Base-by-base conservation (phyloP, 148 eudicot species). In the Cornus kousa region DNA sequence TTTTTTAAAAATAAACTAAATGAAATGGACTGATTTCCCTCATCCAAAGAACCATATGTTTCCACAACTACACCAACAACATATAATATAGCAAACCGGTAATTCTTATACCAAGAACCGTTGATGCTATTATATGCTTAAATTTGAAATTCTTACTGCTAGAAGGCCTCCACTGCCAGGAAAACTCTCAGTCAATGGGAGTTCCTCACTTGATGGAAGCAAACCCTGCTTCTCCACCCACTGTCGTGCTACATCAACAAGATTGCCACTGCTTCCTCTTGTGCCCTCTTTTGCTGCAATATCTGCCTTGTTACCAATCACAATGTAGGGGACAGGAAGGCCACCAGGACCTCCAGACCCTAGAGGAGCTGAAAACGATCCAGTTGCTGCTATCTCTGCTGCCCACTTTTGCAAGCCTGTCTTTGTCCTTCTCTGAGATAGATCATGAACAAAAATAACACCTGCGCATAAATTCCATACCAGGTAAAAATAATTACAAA, bases 141-240 rank as follows among this genome's bases (percentile, higher is more conserved):
- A 77, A 67, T 37, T 46, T 64, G 6, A 48, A 74, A 73, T 78
- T 70, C 94, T 90, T 87, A 95, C 98, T 67, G 98, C 94, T 72
- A 88, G 22, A 73, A 93, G 88, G 79, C 96, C 94, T 74, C 89
- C 97, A 79, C 85, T 85, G 80, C 95, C 88, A 67, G 97, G 99
- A 80, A 95, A 93, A 84, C 91, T 91, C 79, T 93, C 99, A 60
- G 91, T 87, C 83, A 95, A 72, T 24, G 98, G 98, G 73, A 95
- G 86, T 74, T 95, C 99, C 73, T 95, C 99, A 68, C 90, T 90
- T 65, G 97, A 80, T 60, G 99, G 88, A 79, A 95, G 97, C 74
- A 95, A 89, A 78, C 99, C 99, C 83, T 95, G 99, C 85, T 95
- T 93, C 86, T 95, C 97, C 79, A 93, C 97, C 99, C 99, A 95